Conservation (phyloP, 2,329 filamentous ascomycete genomes). For the Alternaria tenuissima region DNA sequence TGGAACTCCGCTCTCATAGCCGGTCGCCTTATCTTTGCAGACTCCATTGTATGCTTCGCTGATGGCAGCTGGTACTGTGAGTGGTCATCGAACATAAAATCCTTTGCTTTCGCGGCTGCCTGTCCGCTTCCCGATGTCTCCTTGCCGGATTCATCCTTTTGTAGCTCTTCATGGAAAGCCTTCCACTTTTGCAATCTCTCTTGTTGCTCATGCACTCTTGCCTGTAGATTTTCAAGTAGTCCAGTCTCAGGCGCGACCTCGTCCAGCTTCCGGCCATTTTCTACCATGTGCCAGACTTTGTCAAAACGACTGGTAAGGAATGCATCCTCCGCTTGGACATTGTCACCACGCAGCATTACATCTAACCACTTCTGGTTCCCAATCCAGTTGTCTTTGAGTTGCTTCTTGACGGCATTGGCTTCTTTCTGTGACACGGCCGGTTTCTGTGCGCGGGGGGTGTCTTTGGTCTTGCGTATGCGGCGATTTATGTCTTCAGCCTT, state of each 20-base stretch:
- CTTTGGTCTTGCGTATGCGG: constrained; percentile 57
- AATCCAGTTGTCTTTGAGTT: constrained; percentile 77
- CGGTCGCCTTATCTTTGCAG: constrained; percentile 13
- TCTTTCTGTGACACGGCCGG: constrained; percentile 44
- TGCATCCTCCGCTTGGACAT: constrained; percentile 63
- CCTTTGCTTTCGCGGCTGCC: constrained; percentile 11
- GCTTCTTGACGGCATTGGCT: constrained; percentile 60
- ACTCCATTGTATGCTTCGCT: constrained; percentile 18
- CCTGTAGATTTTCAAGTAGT: constrained; percentile 75
- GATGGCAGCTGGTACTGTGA: constrained; percentile 39
- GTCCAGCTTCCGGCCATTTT: constrained; percentile 65
- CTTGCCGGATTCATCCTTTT: constrained; percentile 17
- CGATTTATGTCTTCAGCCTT: constrained; percentile 68
- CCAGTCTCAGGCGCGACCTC: constrained; percentile 62
- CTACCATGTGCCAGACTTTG: constrained; percentile 73
- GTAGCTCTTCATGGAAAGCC: constrained; percentile 63
- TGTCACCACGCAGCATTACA: constrained; percentile 72
- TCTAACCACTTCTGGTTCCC: constrained; percentile 79
- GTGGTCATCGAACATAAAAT: constrained; percentile 46
- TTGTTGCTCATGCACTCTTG: constrained; percentile 71
- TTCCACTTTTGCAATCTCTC: constrained; percentile 77
- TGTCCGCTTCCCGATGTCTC: constrained; percentile 7
- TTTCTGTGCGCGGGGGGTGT: constrained; percentile 33
- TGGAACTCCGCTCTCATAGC: constrained; percentile 30
- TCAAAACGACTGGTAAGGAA: constrained; percentile 74